phyloP scores from a whole-genome alignment of 805 yeast genomes.

The Yamadazyma ubonensis region DNA sequence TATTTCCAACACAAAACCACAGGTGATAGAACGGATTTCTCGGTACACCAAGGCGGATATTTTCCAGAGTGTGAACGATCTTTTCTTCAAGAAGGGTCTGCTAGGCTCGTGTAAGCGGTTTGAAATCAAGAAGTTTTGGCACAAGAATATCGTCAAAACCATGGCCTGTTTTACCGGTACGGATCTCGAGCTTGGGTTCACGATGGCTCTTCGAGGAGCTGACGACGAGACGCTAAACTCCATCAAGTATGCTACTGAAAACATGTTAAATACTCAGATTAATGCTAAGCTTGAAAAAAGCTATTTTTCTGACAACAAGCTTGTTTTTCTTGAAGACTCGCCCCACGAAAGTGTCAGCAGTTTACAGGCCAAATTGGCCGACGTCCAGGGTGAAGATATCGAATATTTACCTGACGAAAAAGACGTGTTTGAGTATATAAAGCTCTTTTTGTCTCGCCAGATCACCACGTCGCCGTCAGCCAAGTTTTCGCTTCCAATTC shows the following conservation, averaged over 20 bases:
- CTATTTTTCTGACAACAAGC: constrained; percentile 24
- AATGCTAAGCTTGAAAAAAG: constrained; percentile 72
- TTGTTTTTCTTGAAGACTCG: constrained; percentile 15
- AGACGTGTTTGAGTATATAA: constrained; percentile 36
- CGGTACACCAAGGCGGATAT: constrained; percentile 82
- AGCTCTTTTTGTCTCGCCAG: constrained; percentile 46
- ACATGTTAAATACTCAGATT: constrained; percentile 74
- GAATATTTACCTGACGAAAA: constrained; percentile 25
- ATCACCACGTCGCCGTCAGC: constrained; percentile 87
- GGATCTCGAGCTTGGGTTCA: constrained; percentile 70
- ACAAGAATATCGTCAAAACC: constrained; percentile 58
- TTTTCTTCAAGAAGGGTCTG: constrained; percentile 57
- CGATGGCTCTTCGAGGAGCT: constrained; percentile 84
- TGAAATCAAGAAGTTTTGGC: constrained; percentile 66
- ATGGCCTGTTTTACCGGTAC: constrained; percentile 81
- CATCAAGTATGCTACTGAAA: constrained; percentile 76
- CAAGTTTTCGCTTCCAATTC: constrained; percentile 65
- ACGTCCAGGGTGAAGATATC: constrained; percentile 15
- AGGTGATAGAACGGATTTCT: constrained; percentile 75
- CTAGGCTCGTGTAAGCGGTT: constrained; percentile 75
- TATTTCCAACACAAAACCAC: constrained; percentile 75
- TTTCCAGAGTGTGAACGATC: constrained; percentile 78
- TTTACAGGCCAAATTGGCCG: constrained; percentile 13
- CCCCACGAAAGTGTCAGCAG: constrained; percentile 15
- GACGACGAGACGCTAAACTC: constrained; percentile 57